Evolutionary conservation across 805 yeast genomes (phyloP).

Genomic region (Lachancea dasiensis): DNA sequence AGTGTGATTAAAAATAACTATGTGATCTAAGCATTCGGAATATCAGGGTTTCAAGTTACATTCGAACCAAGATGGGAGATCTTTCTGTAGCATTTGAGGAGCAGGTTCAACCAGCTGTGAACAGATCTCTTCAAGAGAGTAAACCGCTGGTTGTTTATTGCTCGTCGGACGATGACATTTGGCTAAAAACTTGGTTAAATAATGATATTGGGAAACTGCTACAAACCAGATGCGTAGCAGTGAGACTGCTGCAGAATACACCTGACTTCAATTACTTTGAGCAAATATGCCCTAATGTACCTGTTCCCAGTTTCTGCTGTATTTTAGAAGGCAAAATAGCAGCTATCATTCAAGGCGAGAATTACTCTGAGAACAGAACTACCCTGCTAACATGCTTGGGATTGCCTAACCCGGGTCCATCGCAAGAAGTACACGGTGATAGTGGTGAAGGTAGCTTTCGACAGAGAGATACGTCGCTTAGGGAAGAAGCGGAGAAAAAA

Average conservation of each 20-base stretch:
- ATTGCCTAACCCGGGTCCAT: conserved; percentile 18
- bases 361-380: conserved; percentile 10
- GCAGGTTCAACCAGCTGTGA: conserved; percentile 37
- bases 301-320: conserved; percentile 52
- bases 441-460: background rate
- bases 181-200: conserved; percentile 27
- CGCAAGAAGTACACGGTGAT: conserved; percentile 11
- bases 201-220: conserved; percentile 14
- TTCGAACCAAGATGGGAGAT: conserved; percentile 11
- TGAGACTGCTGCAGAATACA: conserved; percentile 38
- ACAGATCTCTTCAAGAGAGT: conserved; percentile 31
- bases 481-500: conserved; percentile 38
- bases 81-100: conserved; percentile 19
- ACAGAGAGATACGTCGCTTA: conserved; percentile 22
- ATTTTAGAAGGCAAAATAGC: conserved; percentile 44
- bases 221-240: conserved; percentile 31
- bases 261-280: conserved; percentile 43
- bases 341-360: conserved; percentile 37
- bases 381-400: conserved; percentile 2
- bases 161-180: conserved; percentile 25
- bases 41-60: too few species aligned
- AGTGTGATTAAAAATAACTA: too few species aligned
- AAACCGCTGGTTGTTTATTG: conserved; percentile 39
- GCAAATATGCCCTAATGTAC: conserved; percentile 48
- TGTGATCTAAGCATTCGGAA: too few species aligned